These are phyloP conservation scores for Phoenix roebelenii DNA, from an alignment of 176 grass and related monocot species.

Conservation along the genomic window DNA sequence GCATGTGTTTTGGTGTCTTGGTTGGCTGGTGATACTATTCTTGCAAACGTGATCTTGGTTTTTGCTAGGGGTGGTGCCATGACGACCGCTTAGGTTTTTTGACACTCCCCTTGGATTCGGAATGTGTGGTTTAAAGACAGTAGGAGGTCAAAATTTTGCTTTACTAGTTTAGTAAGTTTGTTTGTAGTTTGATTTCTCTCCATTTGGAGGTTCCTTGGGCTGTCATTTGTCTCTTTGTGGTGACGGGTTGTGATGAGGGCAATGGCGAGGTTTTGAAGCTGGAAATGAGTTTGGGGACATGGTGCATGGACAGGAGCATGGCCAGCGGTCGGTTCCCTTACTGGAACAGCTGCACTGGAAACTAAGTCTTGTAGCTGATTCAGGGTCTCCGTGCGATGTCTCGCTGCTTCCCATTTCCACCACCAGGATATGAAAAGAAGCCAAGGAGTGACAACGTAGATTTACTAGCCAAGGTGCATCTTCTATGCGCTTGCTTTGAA, in stretches of 20 bases:
- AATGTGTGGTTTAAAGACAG: no score
- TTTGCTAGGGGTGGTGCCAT: no score
- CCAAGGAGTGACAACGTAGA: slow-evolving; percentile 19
- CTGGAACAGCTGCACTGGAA: slow-evolving; percentile 25
- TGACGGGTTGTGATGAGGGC: background rate
- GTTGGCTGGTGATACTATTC: background rate
- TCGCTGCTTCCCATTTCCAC: slow-evolving; percentile 38
- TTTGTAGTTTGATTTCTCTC: no score
- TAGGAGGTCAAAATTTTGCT: no score
- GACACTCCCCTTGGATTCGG: no score
- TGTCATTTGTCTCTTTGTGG: background rate
- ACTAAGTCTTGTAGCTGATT: slow-evolving; percentile 15
- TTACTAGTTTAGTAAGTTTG: no score
- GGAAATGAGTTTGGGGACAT: slow-evolving; percentile 27
- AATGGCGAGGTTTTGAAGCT: slow-evolving; percentile 8
- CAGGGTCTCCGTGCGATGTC: slow-evolving; percentile 31
- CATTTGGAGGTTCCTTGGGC: background rate
- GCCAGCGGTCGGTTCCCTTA: slow-evolving; percentile 21
- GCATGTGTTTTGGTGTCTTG: background rate
- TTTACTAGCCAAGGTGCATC: slow-evolving; percentile 38
- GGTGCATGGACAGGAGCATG: slow-evolving; percentile 19
- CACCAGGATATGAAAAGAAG: slow-evolving; percentile 31
- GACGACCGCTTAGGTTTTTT: no score
- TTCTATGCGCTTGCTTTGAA: background rate
- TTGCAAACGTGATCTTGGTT: no score